Evolutionary conservation across 148 eudicot genomes (phyloP).

Genomic region (Rhododendron vialii): DNA sequence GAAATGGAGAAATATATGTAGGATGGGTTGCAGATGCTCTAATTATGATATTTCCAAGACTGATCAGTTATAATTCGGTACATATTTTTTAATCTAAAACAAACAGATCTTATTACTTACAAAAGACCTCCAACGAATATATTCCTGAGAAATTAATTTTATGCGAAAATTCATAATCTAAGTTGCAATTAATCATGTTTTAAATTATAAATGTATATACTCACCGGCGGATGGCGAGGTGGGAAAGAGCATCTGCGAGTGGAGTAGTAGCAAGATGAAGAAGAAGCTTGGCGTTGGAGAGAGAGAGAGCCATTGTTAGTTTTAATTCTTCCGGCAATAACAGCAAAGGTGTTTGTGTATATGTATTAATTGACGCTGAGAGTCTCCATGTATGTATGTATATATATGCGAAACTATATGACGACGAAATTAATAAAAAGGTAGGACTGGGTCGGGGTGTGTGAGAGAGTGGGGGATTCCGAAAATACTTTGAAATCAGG

Average conservation of each 20-base stretch:
- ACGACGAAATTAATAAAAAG: neutral
- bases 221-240: neutral
- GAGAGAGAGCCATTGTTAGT: neutral
- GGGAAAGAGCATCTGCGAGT: neutral
- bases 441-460: neutral
- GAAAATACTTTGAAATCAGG: too few relatives aligned
- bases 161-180: neutral
- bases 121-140: too few relatives aligned
- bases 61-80: too few relatives aligned
- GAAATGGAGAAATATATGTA: too few relatives aligned
- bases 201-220: neutral
- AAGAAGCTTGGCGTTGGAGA: constrained; percentile 6
- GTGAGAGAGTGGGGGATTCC: neutral
- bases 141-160: neutral
- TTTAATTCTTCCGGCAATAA: neutral
- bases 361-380: too few relatives aligned
- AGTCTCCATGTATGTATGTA: too few relatives aligned
- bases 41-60: too few relatives aligned
- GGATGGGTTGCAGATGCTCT: too few relatives aligned
- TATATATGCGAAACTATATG: neutral
- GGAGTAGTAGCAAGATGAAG: neutral
- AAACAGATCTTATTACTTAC: too few relatives aligned
- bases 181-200: too few relatives aligned
- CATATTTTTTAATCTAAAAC: too few relatives aligned
- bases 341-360: neutral